phyloP scores from a whole-genome alignment of 2,329 filamentous ascomycete species.

The Tolypocladium inflatum region DNA sequence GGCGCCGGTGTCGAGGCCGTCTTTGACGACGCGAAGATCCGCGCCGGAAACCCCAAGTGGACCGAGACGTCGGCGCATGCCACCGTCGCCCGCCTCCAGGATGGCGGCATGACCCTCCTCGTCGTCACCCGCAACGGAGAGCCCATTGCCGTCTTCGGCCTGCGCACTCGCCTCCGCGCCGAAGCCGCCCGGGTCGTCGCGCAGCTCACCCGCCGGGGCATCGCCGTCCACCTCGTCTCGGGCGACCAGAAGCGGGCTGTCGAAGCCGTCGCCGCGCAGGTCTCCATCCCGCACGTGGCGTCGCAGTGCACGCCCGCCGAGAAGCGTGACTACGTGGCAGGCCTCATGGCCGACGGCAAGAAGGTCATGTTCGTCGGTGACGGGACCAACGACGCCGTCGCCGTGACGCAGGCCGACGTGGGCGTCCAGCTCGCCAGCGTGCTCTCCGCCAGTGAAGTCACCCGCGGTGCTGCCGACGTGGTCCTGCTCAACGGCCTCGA shows the following conservation, averaged over 20 bases:
- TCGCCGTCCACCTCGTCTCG: constrained; percentile 44
- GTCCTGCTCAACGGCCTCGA: constrained; percentile 43
- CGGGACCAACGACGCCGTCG: constrained; percentile 55
- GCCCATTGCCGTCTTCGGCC: constrained; percentile 37
- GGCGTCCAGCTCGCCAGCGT: constrained; percentile 47
- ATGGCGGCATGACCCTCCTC: constrained; percentile 15
- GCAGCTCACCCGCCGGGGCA: constrained; percentile 33
- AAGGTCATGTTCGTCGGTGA: constrained; percentile 51
- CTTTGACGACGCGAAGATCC: constrained; percentile 17
- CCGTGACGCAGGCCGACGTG: constrained; percentile 50
- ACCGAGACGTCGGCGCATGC: constrained; percentile 14
- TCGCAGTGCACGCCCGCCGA: constrained; percentile 39
- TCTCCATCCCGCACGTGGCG: constrained; percentile 27
- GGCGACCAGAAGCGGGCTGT: constrained; percentile 45
- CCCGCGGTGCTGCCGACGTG: constrained; percentile 45
- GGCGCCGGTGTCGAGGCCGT: constrained; percentile 30
- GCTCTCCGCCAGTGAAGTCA: constrained; percentile 37
- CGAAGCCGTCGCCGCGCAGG: constrained; percentile 33
- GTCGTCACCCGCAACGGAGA: constrained; percentile 13
- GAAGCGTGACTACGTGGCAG: constrained; percentile 43
- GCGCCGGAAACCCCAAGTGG: constrained; percentile 38
- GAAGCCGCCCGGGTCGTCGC: constrained; percentile 34
- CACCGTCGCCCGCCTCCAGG: constrained; percentile 9
- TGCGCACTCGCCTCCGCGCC: constrained; percentile 25
- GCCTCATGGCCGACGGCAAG: constrained; percentile 19